Evolutionary conservation across 257 asterid genomes (phyloP), one percentile per base, ranked within the genome.

Genomic region (Paraleonurus japonicus): DNA sequence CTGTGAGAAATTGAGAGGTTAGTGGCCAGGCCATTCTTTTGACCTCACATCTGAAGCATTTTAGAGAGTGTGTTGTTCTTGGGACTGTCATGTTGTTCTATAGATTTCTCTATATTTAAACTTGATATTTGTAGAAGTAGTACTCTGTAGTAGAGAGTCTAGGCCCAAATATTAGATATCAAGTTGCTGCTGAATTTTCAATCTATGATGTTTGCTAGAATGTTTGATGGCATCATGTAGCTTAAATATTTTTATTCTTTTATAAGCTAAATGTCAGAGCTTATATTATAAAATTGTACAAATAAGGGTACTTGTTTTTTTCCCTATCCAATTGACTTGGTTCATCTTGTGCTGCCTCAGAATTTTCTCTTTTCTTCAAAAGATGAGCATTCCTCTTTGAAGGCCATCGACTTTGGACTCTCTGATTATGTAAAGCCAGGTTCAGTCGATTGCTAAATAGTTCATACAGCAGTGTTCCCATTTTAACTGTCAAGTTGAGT

Each of bases 401-500:
- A 92, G 75, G 98, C 95, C 76, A 92, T 90, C 55, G 98, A 92
- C 81, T 92, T 92, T 51, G 98, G 98, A 61, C 96, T 92, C 24
- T 92, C 98, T 51, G 98, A 92, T 79, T 90, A 86, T 55, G 95
- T 92, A 66, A 92, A 88, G 81, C 96, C 98, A 88, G 98, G 98
- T 92, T 70, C 71, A 69, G 58, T 63, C 63, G 23, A 53, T 23
- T 43, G 65, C 71, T 53, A 10, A 19, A 20, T 19, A 37, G 51
- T 55, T 37, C 22, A 47, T 16, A 30, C 39, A 35, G 33, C 67
- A 32, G 39, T 57, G 2, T 67, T 61, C 19, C 68, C 27, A 28
- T 53, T 62, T 8, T 59, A 69, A 32, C 33, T 7, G 62, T 70
- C 9, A 26, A 65, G 68, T 63, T 9, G 11, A 70, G 47, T 48